These are phyloP conservation scores for Ascochyta koolunga DNA, from an alignment of 2,329 filamentous ascomycete species.

Conservation along the genomic window DNA sequence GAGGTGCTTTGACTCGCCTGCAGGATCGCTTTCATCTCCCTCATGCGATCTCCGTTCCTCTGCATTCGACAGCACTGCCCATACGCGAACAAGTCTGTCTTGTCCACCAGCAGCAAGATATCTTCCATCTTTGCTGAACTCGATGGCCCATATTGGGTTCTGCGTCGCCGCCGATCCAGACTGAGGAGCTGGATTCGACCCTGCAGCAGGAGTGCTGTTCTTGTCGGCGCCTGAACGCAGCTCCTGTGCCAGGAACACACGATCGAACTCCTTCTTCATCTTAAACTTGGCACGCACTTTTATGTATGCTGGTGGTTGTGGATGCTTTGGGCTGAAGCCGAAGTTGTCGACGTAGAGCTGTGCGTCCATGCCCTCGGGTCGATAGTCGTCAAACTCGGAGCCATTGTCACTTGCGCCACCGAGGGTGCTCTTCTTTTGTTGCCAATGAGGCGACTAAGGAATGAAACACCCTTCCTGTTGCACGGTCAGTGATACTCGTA, in stretches of 20 bases:
- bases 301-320: constrained; percentile 89
- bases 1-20: constrained; percentile 65
- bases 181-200: constrained; percentile 36
- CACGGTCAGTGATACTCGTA: constrained; percentile 17
- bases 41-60: constrained; percentile 80
- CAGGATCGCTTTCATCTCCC: constrained; percentile 66
- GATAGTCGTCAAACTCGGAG: constrained; percentile 70
- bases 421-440: constrained; percentile 72
- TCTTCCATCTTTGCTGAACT: constrained; percentile 90
- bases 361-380: constrained; percentile 82
- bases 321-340: constrained; percentile 84
- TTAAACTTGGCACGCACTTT: constrained; percentile 83
- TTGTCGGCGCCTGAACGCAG: constrained; percentile 63
- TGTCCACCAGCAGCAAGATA: constrained; percentile 93
- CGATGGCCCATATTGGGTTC: constrained; percentile 86
- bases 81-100: constrained; percentile 83
- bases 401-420: constrained; percentile 63
- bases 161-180: constrained; percentile 47
- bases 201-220: constrained; percentile 31
- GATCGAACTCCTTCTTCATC: constrained; percentile 80
- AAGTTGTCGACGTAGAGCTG: constrained; percentile 75
- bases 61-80: constrained; percentile 81
- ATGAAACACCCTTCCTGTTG: constrained; percentile 81
- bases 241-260: constrained; percentile 90
- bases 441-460: constrained; percentile 84